phyloP scores from a whole-genome alignment of 1,139 yeast species.

The Candida frijolesensis region DNA sequence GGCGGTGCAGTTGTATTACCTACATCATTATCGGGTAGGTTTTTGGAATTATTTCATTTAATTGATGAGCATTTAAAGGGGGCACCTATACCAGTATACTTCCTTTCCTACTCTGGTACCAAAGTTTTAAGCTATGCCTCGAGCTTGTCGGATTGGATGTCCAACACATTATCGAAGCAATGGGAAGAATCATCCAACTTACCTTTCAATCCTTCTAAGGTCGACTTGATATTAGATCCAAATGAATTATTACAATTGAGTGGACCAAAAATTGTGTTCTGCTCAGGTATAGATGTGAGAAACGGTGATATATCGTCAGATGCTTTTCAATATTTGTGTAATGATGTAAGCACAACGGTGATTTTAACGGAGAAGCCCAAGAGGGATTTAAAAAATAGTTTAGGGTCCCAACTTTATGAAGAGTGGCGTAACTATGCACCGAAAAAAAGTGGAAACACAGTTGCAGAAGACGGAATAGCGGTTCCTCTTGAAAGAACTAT shows the following conservation, averaged over 20 bases:
- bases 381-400: slow-evolving; percentile 7
- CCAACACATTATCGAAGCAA: slow-evolving; percentile 71
- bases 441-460: slow-evolving; percentile 37
- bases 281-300: slow-evolving; percentile 71
- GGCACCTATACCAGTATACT: slow-evolving; percentile 68
- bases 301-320: slow-evolving; percentile 64
- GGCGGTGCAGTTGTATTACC: slow-evolving; percentile 84
- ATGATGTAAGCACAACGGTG: slow-evolving; percentile 66
- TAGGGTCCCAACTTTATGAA: slow-evolving; percentile 44
- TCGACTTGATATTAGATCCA: slow-evolving; percentile 57
- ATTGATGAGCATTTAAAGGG: slow-evolving; percentile 62
- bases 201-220: slow-evolving; percentile 73
- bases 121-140: slow-evolving; percentile 81
- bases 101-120: slow-evolving; percentile 78
- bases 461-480: slow-evolving; percentile 58
- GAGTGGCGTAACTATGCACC: slow-evolving; percentile 55
- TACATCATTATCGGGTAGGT: slow-evolving; percentile 79
- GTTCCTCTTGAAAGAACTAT: slow-evolving; percentile 51
- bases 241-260: slow-evolving; percentile 55
- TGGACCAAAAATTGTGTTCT: slow-evolving; percentile 83
- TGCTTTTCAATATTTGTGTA: slow-evolving; percentile 60
- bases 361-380: slow-evolving; percentile 68
- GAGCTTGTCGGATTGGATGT: slow-evolving; percentile 95
- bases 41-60: slow-evolving; percentile 74
- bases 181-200: slow-evolving; percentile 57